Percentiles rank a stretch among this genome's conserved stretches.
phyloP scores from a whole-genome alignment of 2,329 filamentous ascomycete species.

The Aureobasidium sp. region DNA sequence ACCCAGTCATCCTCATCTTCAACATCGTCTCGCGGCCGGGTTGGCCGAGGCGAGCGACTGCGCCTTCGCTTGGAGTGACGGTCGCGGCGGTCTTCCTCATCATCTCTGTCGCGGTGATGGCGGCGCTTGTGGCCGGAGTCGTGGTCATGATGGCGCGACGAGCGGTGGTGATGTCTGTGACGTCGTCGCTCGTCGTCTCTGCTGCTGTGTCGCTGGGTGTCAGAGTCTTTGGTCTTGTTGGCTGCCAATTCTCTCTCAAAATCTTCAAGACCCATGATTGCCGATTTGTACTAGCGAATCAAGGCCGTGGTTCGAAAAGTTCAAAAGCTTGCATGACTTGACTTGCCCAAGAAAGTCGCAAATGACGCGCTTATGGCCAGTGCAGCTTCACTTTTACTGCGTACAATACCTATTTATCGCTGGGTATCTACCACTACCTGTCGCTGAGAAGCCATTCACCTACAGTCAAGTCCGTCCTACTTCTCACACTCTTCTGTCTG shows the following conservation, averaged over 20 bases:
- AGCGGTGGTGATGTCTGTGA: conserved; percentile 44
- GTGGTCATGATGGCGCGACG: conserved; percentile 35
- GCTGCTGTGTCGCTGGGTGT: conserved; percentile 39
- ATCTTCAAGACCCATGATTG: conserved; percentile 55
- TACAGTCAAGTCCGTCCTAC: too few species aligned
- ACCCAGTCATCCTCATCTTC: conserved; percentile 36
- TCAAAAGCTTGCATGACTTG: background rate
- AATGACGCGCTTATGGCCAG: background rate
- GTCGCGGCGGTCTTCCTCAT: conserved; percentile 31
- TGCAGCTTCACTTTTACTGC: background rate
- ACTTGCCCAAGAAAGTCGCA: background rate
- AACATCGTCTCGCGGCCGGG: conserved; percentile 35
- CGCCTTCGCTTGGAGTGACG: conserved; percentile 27
- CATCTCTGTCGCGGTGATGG: conserved; percentile 43
- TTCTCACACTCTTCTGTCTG: too few species aligned
- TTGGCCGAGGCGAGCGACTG: conserved; percentile 26
- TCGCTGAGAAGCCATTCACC: too few species aligned
- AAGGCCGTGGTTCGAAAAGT: background rate
- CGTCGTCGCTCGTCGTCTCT: conserved; percentile 32
- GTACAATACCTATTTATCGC: background rate
- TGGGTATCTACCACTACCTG: too few species aligned
- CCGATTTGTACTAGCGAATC: background rate
- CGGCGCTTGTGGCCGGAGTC: conserved; percentile 54
- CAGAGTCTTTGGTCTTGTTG: conserved; percentile 52
- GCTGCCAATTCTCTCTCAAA: conserved; percentile 72